Base-by-base conservation (phyloP, 1,284 basidiomycete species). In the Ustilago bromivora region DNA sequence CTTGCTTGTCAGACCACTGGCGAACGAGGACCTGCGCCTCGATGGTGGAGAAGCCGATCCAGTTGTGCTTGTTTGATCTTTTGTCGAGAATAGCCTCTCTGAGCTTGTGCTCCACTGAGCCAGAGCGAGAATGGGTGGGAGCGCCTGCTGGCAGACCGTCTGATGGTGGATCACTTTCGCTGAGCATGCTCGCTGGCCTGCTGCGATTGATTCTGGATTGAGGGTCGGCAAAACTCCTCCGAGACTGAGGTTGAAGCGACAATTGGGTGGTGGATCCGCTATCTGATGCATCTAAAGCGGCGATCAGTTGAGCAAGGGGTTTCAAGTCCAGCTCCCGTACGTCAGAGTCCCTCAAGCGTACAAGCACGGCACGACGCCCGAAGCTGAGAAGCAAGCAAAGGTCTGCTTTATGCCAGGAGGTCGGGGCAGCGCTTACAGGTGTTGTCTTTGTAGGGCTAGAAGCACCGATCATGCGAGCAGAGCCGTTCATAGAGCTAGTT, bases 351-450 rank as follows among this genome's bases (percentile, higher is more conserved):
- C 75, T 67, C 2, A 80, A 60, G 10, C 80, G 71, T 11, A 82
- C 78, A 15, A 82, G 57, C 19, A 78, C 80, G 13, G 80, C 72
- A 3, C 74, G 52, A 19, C 76, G 65, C 8, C 80, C 80, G 38
- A 82, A 80, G 58, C 75, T 79, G 32, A 82, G 79, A 31, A 82
- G 40, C 34, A 82, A n/a, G 43, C 70, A 78, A 13, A 82, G 69
- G 34, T 80, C 78, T 17, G 80, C 78, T 19, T 72, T 66, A 40
- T 61, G 67, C 79, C 79, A 80, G 8, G 72, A 71, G 6, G 71
- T 43, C 6, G 79, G 79, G 13, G 62, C 66, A 40, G 66, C 62
- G 52, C 53, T 66, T 1, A 46, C 32, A 8, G 53, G 63, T 51
- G 53, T 23, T 35, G 57, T 23, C 4, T 31, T 63, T 38, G 57